Evolutionary conservation across 2,329 filamentous ascomycete species (phyloP), one percentile per base, ranked within the genome.

Genomic region (Lachnellula subtilissima): DNA sequence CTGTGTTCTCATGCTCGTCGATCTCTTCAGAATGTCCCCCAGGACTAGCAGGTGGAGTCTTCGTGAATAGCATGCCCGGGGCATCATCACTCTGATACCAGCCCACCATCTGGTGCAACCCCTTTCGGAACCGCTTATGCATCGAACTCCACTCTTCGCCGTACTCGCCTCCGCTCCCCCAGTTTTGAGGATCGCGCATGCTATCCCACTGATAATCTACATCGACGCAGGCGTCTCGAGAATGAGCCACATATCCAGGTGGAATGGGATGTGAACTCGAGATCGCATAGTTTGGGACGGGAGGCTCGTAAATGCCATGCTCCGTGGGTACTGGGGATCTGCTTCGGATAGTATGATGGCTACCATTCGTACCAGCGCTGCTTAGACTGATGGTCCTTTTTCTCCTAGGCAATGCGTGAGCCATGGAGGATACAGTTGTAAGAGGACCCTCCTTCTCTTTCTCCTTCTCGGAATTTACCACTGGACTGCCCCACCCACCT

Each of bases 131-230:
- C 22, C 94, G 83, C 69, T 86, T 87, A 72, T 99, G 94, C 94
- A 99, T 97, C 3, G 85, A 79, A 32, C 90, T 88, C 94, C 94
- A 99, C 72, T 97, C 94, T 72, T 99, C 94, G 1, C 90, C 91
- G 65, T 90, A 89, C 45, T 87, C 81, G 40, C 93, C 94, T 9
- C 93, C 93, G 65, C 91, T 86, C 6, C 92, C 93, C 88, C 94
- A 97, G 60, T 86, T 78, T 45, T 90, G 79, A 0, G 89, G 84
- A 2, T 81, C 76, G 14, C 88, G 82, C 79, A 92, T 93, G 57
- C 92, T 97, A 68, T 99, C 92, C 93, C 94, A 99, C 65, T 93
- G 88, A 67, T 90, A 95, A 72, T 99, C 94, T n/a, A 97, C 80
- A 50, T 88, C 81, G 5, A 89, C 79, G 67, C 91, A 97, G 12